Percentiles rank a stretch among this genome's conserved stretches.
These are phyloP conservation scores for Coemansia sp. DNA, from an alignment of 192 early-diverging fungal species.

Conservation along the genomic window DNA sequence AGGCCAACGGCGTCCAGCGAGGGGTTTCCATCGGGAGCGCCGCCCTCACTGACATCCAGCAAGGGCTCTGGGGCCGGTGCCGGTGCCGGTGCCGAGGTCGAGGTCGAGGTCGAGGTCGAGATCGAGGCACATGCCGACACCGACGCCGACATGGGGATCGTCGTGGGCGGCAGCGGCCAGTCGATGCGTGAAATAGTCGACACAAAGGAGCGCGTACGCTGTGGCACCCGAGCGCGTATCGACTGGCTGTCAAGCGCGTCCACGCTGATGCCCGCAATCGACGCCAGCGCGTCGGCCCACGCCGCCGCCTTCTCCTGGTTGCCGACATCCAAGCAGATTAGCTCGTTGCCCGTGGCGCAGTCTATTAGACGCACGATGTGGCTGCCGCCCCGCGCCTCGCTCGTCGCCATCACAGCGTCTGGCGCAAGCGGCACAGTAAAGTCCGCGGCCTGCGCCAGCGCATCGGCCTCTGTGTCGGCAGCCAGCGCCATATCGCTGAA, in stretches of 20 bases:
- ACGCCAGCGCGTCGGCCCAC: slow-evolving; percentile 17
- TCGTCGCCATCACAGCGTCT: neutral
- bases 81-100: neutral
- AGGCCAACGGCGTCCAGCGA: slow-evolving; percentile 26
- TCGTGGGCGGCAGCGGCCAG: slow-evolving; percentile 38
- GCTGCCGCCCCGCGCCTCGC: neutral
- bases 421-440: neutral
- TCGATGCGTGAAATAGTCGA: slow-evolving; percentile 29
- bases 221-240: neutral
- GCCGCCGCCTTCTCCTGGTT: neutral
- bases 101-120: neutral
- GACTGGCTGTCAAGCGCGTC: neutral
- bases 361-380: neutral
- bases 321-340: slow-evolving; percentile 14
- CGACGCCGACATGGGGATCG: no score
- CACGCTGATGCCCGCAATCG: slow-evolving; percentile 6
- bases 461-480: neutral
- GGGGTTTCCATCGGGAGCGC: slow-evolving; percentile 15
- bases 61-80: neutral
- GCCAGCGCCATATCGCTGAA: slow-evolving; percentile 5
- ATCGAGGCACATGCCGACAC: neutral
- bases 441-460: neutral
- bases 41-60: no score
- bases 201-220: slow-evolving; percentile 35
- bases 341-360: neutral